phyloP scores from a whole-genome alignment of 192 early-diverging fungal species.

The Entomortierella lignicola region DNA sequence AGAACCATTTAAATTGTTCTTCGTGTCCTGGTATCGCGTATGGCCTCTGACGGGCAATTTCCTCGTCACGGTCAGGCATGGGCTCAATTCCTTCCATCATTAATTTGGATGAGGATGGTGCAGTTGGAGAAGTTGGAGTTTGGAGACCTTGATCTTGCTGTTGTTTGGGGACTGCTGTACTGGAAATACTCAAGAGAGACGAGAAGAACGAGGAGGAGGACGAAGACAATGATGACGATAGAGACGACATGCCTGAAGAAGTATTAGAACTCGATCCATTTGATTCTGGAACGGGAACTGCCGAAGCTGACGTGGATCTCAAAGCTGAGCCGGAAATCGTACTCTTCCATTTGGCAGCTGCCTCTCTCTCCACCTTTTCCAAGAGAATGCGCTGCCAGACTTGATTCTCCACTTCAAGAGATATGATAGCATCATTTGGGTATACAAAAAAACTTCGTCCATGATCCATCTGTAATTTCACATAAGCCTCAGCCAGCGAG shows the following conservation, averaged over 20 bases:
- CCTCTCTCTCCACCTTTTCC: neutral
- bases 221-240: constrained; percentile 25
- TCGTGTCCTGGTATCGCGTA: constrained; percentile 16
- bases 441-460: constrained; percentile 70
- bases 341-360: neutral
- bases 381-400: constrained; percentile 36
- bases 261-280: neutral
- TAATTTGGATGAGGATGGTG: neutral
- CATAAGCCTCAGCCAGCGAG: constrained; percentile 62
- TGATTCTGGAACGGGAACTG: neutral
- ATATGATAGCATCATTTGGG: constrained; percentile 57
- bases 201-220: constrained; percentile 44
- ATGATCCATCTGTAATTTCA: constrained; percentile 58
- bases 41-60: constrained; percentile 1
- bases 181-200: constrained; percentile 23
- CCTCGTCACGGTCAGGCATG: constrained; percentile 2
- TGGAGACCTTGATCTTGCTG: neutral
- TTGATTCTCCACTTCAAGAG: constrained; percentile 58
- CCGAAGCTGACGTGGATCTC: neutral
- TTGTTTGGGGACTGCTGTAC: neutral
- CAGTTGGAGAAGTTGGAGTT: neutral
- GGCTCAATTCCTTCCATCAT: constrained; percentile 42
- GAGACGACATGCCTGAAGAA: constrained; percentile 21
- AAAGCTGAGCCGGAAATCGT: neutral
- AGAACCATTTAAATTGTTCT: constrained; percentile 61